A percentile compares a stretch with the other conserved stretches of the same genome.
These are phyloP conservation scores for Sugiyamaella smithiae DNA, from an alignment of 805 yeast genomes.

Conservation along the genomic window DNA sequence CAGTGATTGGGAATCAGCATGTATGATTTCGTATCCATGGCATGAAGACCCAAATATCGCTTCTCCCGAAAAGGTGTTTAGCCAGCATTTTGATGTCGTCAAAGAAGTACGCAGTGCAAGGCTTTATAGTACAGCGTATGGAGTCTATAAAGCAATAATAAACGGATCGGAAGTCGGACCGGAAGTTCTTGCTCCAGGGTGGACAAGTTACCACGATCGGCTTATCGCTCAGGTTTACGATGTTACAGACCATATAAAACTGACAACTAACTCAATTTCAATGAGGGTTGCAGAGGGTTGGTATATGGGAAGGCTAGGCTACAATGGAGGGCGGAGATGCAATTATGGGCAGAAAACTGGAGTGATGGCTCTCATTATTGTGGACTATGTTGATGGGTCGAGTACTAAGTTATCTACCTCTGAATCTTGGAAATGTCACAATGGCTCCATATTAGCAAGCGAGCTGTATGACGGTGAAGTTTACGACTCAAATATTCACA, in stretches of 20 bases:
- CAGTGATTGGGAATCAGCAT: constrained; percentile 4
- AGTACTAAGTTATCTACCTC: constrained; percentile 22
- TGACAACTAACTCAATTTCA: constrained; percentile 18
- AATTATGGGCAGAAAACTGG: constrained; percentile 27
- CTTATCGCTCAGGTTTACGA: constrained; percentile 27
- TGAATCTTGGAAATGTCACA: constrained; percentile 22
- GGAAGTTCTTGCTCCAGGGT: constrained; percentile 29
- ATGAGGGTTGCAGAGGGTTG: constrained; percentile 31
- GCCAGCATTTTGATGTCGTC: not conserved
- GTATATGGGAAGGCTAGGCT: constrained; percentile 30
- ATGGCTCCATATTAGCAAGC: constrained; percentile 25
- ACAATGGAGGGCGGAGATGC: constrained; percentile 27
- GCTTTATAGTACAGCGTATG: constrained; percentile 28
- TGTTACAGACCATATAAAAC: constrained; percentile 18
- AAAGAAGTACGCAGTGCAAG: not conserved
- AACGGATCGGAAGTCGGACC: constrained; percentile 26
- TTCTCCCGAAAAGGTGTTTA: constrained; percentile 5
- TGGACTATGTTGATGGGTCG: constrained; percentile 23
- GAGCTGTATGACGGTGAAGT: constrained; percentile 31
- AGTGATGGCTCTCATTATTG: constrained; percentile 23
- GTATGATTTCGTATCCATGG: constrained; percentile 2
- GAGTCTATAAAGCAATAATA: constrained; percentile 28
- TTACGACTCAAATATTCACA: constrained; percentile 27
- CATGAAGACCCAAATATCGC: not conserved
- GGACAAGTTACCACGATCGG: constrained; percentile 30